Conservation (phyloP, 1,284 basidiomycete species). For the Ganoderma multipileum region DNA sequence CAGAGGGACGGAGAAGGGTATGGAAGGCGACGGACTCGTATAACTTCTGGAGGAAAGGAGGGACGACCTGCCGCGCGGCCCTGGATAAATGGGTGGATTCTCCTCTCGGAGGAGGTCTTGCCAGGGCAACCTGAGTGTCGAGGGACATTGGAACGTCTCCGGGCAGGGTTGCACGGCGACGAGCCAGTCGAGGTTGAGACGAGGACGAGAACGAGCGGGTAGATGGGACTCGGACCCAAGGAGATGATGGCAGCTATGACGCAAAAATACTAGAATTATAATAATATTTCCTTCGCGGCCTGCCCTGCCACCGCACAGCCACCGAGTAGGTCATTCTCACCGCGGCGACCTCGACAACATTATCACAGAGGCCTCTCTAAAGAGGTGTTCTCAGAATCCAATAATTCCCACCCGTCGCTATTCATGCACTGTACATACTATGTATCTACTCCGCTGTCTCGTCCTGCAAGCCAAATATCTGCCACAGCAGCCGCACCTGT, state of each 20-base stretch:
- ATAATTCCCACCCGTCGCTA: neutral
- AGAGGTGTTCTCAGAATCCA: neutral
- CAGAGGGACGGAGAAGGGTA: conserved; percentile 18
- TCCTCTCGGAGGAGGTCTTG: conserved; percentile 51
- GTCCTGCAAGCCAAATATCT: conserved; percentile 76
- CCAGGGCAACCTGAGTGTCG: conserved; percentile 59
- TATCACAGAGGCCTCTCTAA: neutral
- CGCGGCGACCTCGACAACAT: neutral
- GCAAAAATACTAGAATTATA: conserved; percentile 13
- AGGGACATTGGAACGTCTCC: conserved; percentile 36
- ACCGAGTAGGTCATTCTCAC: neutral
- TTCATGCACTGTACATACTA: too few species aligned
- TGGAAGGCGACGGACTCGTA: conserved; percentile 66
- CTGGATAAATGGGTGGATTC: conserved; percentile 55
- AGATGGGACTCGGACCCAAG: neutral
- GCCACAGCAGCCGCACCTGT: conserved; percentile 71
- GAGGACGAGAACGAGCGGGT: neutral
- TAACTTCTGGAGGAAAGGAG: conserved; percentile 92
- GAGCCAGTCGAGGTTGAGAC: neutral
- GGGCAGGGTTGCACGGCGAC: neutral
- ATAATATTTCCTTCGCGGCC: neutral
- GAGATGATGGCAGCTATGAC: conserved; percentile 26
- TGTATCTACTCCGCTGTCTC: neutral
- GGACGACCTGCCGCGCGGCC: conserved; percentile 65
- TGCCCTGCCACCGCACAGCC: conserved; percentile 14